These are phyloP conservation scores for Mediolabrus comicus DNA, from an alignment of 108 stramenopile species.

Conservation along the genomic window DNA sequence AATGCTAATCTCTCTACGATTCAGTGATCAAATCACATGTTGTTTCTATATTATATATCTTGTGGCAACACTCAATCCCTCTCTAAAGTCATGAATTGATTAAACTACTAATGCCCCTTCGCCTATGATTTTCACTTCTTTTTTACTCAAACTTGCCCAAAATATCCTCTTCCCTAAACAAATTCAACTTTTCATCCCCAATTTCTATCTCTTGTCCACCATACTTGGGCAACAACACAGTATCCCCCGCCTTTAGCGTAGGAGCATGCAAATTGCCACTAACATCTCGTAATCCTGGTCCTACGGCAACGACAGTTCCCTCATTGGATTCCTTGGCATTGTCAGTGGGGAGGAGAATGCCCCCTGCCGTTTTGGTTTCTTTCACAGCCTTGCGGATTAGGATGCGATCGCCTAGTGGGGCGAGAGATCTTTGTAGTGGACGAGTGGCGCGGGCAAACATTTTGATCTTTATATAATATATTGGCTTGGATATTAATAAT, in stretches of 20 bases:
- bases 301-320: conserved; percentile 94
- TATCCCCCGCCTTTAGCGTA: conserved; percentile 78
- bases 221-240: conserved; percentile 95
- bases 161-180: conserved; percentile 96
- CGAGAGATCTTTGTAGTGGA: conserved; percentile 63
- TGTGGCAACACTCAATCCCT: neutral
- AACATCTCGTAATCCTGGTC: conserved; percentile 89
- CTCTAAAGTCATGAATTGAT: too few species aligned
- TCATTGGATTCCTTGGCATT: conserved; percentile 92
- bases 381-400: conserved; percentile 88
- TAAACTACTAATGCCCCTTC: neutral
- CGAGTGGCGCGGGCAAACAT: conserved; percentile 41
- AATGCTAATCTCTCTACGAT: neutral
- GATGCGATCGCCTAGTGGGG: conserved; percentile 96
- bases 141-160: conserved; percentile 94
- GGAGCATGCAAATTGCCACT: conserved; percentile 72
- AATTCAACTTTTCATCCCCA: conserved; percentile 87
- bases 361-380: conserved; percentile 90
- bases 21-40: too few species aligned
- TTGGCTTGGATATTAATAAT: neutral
- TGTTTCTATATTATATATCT: neutral
- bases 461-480: neutral
- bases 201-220: conserved; percentile 91
- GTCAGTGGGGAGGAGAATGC: conserved; percentile 92
- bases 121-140: too few species aligned